phyloP scores from a whole-genome alignment of 2,329 filamentous ascomycete species.

The Calonectria henricotiae region DNA sequence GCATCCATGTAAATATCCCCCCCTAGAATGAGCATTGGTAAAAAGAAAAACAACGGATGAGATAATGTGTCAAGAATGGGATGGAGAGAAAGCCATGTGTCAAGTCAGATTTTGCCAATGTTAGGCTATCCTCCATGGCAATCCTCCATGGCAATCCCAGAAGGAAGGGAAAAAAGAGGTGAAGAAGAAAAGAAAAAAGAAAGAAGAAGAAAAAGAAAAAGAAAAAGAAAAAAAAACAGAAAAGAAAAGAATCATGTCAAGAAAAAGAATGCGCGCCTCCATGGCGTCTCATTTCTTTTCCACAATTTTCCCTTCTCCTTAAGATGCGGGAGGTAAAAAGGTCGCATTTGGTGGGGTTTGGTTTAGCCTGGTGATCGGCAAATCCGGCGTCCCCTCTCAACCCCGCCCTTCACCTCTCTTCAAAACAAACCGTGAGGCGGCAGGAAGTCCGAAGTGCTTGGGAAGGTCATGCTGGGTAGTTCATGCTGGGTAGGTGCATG shows the following conservation, averaged over 20 bases:
- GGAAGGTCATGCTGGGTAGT: not conserved
- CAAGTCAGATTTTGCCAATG: not conserved
- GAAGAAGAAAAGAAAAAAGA: constrained; percentile 1
- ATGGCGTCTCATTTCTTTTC: not conserved
- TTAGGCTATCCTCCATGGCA: not conserved
- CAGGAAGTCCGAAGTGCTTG: not conserved
- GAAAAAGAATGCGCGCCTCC: not conserved
- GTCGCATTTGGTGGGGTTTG: not conserved
- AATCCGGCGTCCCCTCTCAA: constrained; percentile 4
- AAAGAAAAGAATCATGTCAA: constrained; percentile 9
- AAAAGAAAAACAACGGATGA: not conserved
- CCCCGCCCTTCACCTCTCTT: not conserved
- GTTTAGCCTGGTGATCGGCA: constrained; percentile 19
- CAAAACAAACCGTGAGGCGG: not conserved
- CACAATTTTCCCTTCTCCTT: no score
- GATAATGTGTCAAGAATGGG: not conserved
- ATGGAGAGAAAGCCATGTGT: not conserved
- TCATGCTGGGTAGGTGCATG: constrained; percentile 5
- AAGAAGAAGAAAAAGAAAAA: not conserved
- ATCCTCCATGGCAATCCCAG: not conserved
- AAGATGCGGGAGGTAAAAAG: not conserved
- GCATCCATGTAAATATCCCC: not conserved
- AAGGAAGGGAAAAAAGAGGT: constrained; percentile 2
- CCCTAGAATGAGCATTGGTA: not conserved
- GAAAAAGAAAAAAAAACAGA: not conserved